phyloP scores from a whole-genome alignment of 345 rosid species.

The Trapa incisa region DNA sequence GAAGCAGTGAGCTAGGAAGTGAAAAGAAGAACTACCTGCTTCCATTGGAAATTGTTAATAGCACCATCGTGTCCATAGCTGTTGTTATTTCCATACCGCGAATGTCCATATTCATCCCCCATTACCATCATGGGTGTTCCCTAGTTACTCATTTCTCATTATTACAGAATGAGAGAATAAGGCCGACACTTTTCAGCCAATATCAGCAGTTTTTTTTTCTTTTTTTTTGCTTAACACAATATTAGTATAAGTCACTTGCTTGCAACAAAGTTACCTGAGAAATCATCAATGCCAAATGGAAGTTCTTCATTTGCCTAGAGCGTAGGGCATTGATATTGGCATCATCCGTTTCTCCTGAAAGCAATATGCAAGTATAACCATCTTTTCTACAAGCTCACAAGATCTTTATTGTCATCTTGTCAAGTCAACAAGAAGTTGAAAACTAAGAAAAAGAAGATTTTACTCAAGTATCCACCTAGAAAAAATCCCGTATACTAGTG shows the following conservation, averaged over 20 bases:
- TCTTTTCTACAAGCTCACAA: neutral
- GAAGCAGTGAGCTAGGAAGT: neutral
- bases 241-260: too few relatives aligned
- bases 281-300: constrained; percentile 78
- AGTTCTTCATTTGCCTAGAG: constrained; percentile 75
- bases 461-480: neutral
- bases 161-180: too few relatives aligned
- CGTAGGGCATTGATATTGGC: constrained; percentile 57
- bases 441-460: neutral
- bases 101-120: constrained; percentile 95
- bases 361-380: neutral
- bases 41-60: constrained; percentile 82
- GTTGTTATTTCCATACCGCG: constrained; percentile 85
- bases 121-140: constrained; percentile 93
- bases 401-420: too few relatives aligned
- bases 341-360: constrained; percentile 62
- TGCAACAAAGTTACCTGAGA: constrained; percentile 48
- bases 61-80: constrained; percentile 84
- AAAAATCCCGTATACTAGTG: neutral
- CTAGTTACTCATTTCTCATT: constrained; percentile 13
- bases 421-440: neutral
- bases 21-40: constrained; percentile 27
- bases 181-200: too few relatives aligned
- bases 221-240: neutral
- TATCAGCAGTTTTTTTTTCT: neutral